phyloP scores from a whole-genome alignment of 805 yeast species.

The Candida endomychidarum region DNA sequence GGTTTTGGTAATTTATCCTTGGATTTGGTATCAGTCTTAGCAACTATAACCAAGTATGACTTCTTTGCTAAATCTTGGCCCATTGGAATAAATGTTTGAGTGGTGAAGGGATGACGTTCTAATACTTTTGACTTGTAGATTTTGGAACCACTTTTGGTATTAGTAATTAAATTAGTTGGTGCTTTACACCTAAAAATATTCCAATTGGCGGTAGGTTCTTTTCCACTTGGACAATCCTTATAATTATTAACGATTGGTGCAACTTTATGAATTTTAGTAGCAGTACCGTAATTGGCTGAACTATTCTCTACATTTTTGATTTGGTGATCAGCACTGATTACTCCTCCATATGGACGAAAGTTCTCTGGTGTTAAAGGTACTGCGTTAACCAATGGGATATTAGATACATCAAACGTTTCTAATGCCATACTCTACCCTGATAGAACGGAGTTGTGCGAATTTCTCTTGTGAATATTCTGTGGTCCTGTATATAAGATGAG shows the following conservation, averaged over 20 bases:
- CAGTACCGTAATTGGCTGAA: constrained; percentile 92
- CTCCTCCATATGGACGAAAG: constrained; percentile 71
- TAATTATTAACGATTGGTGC: constrained; percentile 63
- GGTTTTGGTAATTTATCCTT: constrained; percentile 59
- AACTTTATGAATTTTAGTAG: constrained; percentile 71
- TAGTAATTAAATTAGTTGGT: constrained; percentile 57
- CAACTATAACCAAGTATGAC: constrained; percentile 81
- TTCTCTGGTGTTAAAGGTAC: constrained; percentile 61
- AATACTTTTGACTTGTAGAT: constrained; percentile 62
- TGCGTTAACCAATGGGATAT: constrained; percentile 39
- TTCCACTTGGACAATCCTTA: constrained; percentile 44
- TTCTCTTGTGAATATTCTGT: background rate
- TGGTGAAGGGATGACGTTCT: constrained; percentile 85
- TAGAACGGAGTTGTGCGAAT: constrained; percentile 2
- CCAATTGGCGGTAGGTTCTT: constrained; percentile 63
- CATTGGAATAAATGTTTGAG: constrained; percentile 92
- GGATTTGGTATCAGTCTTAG: constrained; percentile 43
- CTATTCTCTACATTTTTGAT: constrained; percentile 42
- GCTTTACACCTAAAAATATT: constrained; percentile 82
- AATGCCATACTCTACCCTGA: constrained; percentile 36
- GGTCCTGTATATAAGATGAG: background rate
- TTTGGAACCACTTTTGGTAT: constrained; percentile 13
- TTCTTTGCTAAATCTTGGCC: constrained; percentile 52
- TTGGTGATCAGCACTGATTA: constrained; percentile 78
- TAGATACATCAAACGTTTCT: constrained; percentile 32